Evolutionary conservation across 352 stramenopile species (phyloP).

Genomic region (Globisporangium recalcitrans): DNA sequence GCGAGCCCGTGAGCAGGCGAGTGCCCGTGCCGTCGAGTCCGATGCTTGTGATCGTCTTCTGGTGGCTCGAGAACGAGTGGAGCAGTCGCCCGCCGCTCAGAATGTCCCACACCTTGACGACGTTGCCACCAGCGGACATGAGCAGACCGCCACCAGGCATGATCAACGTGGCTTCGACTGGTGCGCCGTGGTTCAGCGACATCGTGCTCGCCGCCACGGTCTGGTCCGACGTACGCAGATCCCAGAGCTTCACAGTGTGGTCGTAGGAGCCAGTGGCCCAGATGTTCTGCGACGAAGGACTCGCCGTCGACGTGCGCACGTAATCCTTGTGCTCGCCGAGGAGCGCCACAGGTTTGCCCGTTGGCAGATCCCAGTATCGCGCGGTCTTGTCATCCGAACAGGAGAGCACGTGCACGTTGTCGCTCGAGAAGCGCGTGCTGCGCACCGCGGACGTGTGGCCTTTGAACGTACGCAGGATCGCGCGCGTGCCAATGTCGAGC

Average conservation of each 20-base stretch:
- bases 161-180: conserved; percentile 86
- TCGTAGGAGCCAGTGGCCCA: conserved; percentile 90
- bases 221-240: conserved; percentile 76
- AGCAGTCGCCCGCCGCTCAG: conserved; percentile 82
- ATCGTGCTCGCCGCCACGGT: conserved; percentile 42
- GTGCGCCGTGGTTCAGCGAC: conserved; percentile 80
- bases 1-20: conserved; percentile 85
- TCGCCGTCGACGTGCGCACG: conserved; percentile 69
- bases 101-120: conserved; percentile 92
- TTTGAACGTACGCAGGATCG: conserved; percentile 84
- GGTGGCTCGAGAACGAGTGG: conserved; percentile 89
- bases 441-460: conserved; percentile 77
- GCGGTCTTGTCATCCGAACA: conserved; percentile 89
- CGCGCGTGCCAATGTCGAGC: conserved; percentile 78
- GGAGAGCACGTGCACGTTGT: conserved; percentile 86
- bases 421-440: conserved; percentile 70
- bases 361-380: conserved; percentile 86
- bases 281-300: conserved; percentile 68
- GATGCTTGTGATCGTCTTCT: conserved; percentile 93
- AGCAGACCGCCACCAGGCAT: conserved; percentile 79
- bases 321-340: conserved; percentile 87
- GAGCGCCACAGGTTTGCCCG: conserved; percentile 66
- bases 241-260: conserved; percentile 91
- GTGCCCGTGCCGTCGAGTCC: conserved; percentile 80
- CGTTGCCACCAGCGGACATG: conserved; percentile 84